Percentiles rank a stretch among this genome's conserved stretches.
phyloP scores from a whole-genome alignment of 495 filamentous ascomycete genomes.

The Aspergillus wentii region DNA sequence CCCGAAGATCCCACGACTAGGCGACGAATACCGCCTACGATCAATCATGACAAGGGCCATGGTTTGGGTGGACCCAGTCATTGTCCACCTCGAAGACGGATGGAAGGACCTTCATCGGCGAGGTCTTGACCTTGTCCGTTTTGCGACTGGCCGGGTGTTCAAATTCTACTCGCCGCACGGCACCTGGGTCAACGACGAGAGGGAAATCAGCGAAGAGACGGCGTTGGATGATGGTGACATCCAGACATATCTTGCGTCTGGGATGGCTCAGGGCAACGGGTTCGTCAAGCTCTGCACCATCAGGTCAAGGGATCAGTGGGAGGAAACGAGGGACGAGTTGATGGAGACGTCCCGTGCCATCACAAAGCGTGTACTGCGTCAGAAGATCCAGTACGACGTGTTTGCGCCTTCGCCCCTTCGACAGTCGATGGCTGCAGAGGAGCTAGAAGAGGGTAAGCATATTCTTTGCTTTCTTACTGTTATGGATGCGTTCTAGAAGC shows the following conservation, averaged over 20 bases:
- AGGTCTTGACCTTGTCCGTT: conserved; percentile 12
- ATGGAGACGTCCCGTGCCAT: neutral
- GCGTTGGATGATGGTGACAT: conserved; percentile 2
- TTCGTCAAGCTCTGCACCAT: conserved; percentile 6
- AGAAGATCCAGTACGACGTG: neutral
- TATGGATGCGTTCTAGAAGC: too few species aligned
- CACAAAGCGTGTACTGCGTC: neutral
- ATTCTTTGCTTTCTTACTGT: too few species aligned
- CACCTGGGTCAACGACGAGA: conserved; percentile 11
- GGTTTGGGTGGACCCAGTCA: conserved; percentile 21
- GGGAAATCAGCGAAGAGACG: neutral
- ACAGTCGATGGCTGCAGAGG: neutral
- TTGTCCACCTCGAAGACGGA: conserved; percentile 8
- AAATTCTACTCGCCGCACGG: conserved; percentile 28
- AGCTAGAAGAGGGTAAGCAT: conserved; percentile 2
- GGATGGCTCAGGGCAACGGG: too few species aligned
- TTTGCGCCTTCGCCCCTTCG: conserved; percentile 6
- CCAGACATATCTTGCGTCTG: neutral
- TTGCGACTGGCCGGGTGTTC: conserved; percentile 8
- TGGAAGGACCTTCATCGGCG: neutral
- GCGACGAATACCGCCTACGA: conserved; percentile 5
- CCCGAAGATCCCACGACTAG: conserved; percentile 9
- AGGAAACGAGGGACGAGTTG: neutral
- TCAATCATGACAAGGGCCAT: conserved; percentile 13
- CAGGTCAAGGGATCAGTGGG: conserved; percentile 2